Evolutionary conservation across 345 rosid genomes (phyloP), one percentile per base, ranked within the genome.

Genomic region (Eucalyptus virginea): DNA sequence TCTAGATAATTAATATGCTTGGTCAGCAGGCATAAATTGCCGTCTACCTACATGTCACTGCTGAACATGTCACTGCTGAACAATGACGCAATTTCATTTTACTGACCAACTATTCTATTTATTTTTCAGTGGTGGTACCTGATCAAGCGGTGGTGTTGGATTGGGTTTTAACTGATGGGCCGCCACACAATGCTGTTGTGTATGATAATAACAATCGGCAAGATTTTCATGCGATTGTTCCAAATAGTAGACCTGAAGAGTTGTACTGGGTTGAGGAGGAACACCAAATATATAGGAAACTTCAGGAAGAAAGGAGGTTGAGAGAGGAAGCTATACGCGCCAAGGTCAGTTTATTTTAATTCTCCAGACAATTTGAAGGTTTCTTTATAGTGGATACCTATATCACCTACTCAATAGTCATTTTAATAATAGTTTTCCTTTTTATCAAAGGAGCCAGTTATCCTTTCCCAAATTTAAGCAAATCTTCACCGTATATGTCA

Each of bases 111-210:
- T 52, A 58, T 47, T 49, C 81, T 28, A 40, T 90, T n/a, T n/a
- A n/a, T n/a, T n/a, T 62, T 81, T 93, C 94, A 98, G 99, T 98
- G 87, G 51, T 88, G 89, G 97, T 97, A 89, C 98, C 98, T 11
- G 91, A 89, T 17, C 89, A 88, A 91, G 97, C 98, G 72, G 44
- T 92, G 89, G 94, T 97, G 77, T 92, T 98, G 95, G 98, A 98
- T 92, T 97, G 97, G 97, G 99, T 98, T 86, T 95, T 97, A 91
- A 94, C 98, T 91, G 97, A 98, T 93, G 99, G 99, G 90, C 99
- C 94, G 47, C 96, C 99, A 87, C 88, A 92, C 87, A 93, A 89
- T 90, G 99, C 98, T 26, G 81, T 87, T 92, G 87, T 93, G 88
- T 98, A 97, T 93, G 98, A 97, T 91, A 98, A 97, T 92, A 97